Conservation (phyloP, 1,284 basidiomycete species). For the Marasmius sp. region DNA sequence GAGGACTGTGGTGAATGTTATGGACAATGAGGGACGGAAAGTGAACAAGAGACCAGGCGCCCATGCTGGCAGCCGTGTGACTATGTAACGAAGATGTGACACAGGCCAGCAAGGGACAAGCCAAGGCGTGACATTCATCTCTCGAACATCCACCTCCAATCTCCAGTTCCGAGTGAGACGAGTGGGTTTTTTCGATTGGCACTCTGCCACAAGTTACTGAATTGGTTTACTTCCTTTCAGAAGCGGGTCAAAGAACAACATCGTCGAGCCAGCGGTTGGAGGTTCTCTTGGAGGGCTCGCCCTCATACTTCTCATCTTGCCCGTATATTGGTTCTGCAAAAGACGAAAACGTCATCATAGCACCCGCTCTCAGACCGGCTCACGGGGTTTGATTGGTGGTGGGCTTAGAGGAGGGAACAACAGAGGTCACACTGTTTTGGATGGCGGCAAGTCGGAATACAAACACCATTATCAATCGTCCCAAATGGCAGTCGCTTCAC, state of each 20-base stretch:
- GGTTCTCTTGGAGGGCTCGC: conserved; percentile 7
- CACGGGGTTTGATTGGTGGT: background rate
- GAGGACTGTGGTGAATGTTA: background rate
- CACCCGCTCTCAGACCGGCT: too few species aligned
- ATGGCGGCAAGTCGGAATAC: background rate
- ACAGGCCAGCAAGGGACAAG: background rate
- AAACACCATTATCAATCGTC: background rate
- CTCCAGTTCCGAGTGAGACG: too few species aligned
- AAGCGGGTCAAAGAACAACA: background rate
- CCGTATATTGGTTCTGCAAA: background rate
- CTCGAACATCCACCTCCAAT: too few species aligned
- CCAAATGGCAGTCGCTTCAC: background rate
- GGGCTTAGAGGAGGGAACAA: background rate
- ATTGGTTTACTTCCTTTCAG: background rate
- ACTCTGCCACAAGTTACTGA: background rate
- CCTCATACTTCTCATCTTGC: background rate
- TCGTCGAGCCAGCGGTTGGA: conserved; percentile 6
- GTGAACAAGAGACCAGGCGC: background rate
- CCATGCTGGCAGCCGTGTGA: background rate
- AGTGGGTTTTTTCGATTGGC: background rate
- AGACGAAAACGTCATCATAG: too few species aligned
- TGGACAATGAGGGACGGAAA: background rate
- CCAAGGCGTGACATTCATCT: too few species aligned
- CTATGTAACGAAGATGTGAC: background rate
- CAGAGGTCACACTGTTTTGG: background rate